These are phyloP conservation scores for Citrus hindsii DNA, from an alignment of 345 rosid genomes.

Conservation along the genomic window DNA sequence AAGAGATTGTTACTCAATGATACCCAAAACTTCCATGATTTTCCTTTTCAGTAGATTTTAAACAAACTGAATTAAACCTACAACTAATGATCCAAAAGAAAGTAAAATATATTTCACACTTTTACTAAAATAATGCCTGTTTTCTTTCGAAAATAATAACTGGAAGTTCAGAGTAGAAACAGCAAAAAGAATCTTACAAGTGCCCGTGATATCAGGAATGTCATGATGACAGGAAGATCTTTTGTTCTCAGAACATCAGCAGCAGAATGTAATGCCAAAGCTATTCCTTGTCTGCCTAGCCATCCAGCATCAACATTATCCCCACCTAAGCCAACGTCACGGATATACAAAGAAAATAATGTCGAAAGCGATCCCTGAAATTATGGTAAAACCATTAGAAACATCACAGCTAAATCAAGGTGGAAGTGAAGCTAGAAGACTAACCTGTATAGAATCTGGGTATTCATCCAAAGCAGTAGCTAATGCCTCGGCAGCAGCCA, in stretches of 20 bases:
- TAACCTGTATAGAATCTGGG: constrained; percentile 81
- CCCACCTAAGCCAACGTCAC: constrained; percentile 58
- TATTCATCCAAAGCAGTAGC: constrained; percentile 95
- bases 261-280: constrained; percentile 82
- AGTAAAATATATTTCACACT: background rate
- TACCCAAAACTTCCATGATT: too few species aligned
- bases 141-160: background rate
- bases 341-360: constrained; percentile 81
- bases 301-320: constrained; percentile 75
- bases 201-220: constrained; percentile 93
- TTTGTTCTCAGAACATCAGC: constrained; percentile 93
- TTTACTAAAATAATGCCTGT: background rate
- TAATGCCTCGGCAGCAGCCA: constrained; percentile 95
- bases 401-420: constrained; percentile 13
- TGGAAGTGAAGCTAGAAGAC: constrained; percentile 8
- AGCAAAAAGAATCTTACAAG: constrained; percentile 46
- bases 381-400: constrained; percentile 21
- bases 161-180: background rate
- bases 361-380: constrained; percentile 87
- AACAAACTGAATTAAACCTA: background rate
- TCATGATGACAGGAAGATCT: constrained; percentile 96
- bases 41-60: background rate
- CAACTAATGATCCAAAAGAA: background rate
- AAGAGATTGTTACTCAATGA: background rate
- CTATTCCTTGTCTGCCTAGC: constrained; percentile 92